Conservation (phyloP, 148 eudicot genomes). For the Silene conica region DNA sequence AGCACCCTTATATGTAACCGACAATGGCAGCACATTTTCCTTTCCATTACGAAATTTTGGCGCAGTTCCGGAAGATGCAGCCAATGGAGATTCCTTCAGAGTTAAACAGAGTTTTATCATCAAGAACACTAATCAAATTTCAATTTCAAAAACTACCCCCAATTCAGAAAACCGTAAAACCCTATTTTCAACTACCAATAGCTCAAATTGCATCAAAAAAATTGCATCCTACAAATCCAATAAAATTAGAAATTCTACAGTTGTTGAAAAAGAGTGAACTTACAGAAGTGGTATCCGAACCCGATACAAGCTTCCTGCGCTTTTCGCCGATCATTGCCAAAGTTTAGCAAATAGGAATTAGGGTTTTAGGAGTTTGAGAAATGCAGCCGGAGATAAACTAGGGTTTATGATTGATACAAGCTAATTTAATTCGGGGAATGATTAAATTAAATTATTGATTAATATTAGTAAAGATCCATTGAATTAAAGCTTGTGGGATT, state of each 20-base stretch:
- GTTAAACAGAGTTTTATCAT: background rate
- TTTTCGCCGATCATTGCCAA: conserved; percentile 15
- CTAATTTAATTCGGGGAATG: background rate
- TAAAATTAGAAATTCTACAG: background rate
- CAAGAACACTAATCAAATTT: background rate
- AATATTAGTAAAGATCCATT: background rate
- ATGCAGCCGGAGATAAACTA: background rate
- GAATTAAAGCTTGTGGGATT: background rate
- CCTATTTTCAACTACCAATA: background rate
- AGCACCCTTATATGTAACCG: background rate
- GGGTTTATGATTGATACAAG: conserved; percentile 7
- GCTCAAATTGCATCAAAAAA: background rate
- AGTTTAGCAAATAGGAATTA: background rate
- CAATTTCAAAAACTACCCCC: background rate
- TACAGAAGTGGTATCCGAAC: conserved; percentile 5
- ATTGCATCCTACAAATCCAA: background rate
- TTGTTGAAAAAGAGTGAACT: background rate
- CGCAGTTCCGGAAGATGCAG: conserved; percentile 5
- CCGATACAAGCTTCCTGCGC: conserved; percentile 12
- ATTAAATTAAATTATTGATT: background rate
- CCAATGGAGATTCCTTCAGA: conserved; percentile 8
- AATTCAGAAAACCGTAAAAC: background rate
- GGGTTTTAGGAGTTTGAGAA: background rate
- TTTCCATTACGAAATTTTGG: conserved; percentile 16
- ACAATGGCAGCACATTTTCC: conserved; percentile 19